Conservation (phyloP, 306 rosid genomes). For the Lathyrus tuberosus region DNA sequence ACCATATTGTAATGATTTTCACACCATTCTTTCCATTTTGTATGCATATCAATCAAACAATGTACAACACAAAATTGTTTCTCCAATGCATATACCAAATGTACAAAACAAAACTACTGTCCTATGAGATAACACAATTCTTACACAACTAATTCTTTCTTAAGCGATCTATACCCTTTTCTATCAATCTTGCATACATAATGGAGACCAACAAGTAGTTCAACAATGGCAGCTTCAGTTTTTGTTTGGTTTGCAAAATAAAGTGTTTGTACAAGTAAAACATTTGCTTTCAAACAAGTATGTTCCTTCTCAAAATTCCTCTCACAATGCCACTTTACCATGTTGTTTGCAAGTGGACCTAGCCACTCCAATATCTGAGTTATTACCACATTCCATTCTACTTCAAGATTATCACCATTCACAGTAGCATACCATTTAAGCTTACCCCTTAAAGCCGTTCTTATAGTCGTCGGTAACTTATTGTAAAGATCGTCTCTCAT, state of each 20-base stretch:
- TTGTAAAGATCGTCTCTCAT: conserved; percentile 63
- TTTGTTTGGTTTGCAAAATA: conserved; percentile 69
- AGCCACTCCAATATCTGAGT: conserved; percentile 69
- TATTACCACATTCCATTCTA: conserved; percentile 53
- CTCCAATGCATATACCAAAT: neutral
- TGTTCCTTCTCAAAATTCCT: conserved; percentile 69
- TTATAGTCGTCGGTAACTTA: conserved; percentile 63
- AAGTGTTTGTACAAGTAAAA: conserved; percentile 77
- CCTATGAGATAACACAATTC: conserved; percentile 9
- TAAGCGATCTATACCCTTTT: conserved; percentile 23
- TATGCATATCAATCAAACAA: neutral
- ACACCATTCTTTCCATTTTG: neutral
- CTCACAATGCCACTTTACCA: conserved; percentile 74
- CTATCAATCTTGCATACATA: conserved; percentile 48
- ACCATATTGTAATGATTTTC: neutral
- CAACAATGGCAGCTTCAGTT: conserved; percentile 75
- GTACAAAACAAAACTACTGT: conserved; percentile 1
- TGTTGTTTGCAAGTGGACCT: conserved; percentile 80
- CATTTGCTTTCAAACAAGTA: conserved; percentile 40
- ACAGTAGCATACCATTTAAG: conserved; percentile 50
- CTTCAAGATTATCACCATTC: conserved; percentile 46
- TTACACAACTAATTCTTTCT: conserved; percentile 29
- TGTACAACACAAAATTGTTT: conserved; percentile 14
- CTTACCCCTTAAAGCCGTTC: conserved; percentile 56
- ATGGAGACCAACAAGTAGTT: conserved; percentile 81